Evolutionary conservation across 1,284 basidiomycete genomes (phyloP).

Genomic region (Leccinum brunneo-olivaceum): DNA sequence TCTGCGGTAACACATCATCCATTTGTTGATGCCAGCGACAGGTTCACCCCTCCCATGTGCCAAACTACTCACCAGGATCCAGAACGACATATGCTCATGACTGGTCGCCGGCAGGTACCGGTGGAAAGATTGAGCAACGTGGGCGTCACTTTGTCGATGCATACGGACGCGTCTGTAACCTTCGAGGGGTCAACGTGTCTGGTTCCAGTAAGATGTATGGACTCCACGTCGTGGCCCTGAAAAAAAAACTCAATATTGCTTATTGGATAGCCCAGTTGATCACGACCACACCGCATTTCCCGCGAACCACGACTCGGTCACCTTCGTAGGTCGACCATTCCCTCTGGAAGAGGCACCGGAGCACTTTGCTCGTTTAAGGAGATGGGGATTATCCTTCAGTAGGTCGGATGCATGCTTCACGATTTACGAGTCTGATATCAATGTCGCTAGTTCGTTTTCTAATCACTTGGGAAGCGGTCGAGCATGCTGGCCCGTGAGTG

Average conservation of each 20-base stretch:
- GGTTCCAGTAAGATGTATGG: conserved; percentile 78
- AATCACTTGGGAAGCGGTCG: conserved; percentile 94
- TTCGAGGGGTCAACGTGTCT: conserved; percentile 79
- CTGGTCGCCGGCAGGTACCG: conserved; percentile 58
- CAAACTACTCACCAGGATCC: conserved; percentile 41
- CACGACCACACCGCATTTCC: conserved; percentile 61
- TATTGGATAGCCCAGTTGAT: conserved; percentile 48
- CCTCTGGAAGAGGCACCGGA: conserved; percentile 77
- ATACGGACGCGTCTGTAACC: conserved; percentile 67
- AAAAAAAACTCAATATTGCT: conserved; percentile 1
- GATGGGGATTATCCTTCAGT: conserved; percentile 88
- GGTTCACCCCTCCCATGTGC: conserved; percentile 39
- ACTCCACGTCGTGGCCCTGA: not conserved
- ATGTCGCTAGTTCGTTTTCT: conserved; percentile 66
- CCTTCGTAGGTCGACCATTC: conserved; percentile 81
- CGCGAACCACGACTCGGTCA: conserved; percentile 52
- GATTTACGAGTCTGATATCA: not conserved
- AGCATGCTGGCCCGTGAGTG: conserved; percentile 83
- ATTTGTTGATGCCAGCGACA: too few relatives aligned
- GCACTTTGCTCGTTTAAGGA: conserved; percentile 71
- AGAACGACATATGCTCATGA: conserved; percentile 59
- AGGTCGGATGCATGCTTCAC: conserved; percentile 23
- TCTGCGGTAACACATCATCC: not conserved
- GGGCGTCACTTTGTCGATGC: conserved; percentile 76
- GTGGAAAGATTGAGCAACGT: conserved; percentile 47